phyloP scores from a whole-genome alignment of 2,329 filamentous ascomycete genomes.

The Colletotrichum paranaense region DNA sequence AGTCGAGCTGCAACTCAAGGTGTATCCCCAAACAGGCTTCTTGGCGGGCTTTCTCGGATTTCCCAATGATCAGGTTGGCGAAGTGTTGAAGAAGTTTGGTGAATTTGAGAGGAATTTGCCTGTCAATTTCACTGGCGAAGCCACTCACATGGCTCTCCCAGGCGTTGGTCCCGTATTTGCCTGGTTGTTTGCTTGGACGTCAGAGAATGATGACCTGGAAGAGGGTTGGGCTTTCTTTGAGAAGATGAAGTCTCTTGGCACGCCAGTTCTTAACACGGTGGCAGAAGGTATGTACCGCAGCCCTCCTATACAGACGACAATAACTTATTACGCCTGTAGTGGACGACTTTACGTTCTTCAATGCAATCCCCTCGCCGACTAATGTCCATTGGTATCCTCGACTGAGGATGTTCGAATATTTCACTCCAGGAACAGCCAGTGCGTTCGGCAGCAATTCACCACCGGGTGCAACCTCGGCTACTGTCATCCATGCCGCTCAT shows the following conservation, averaged over 20 bases:
- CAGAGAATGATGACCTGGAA: constrained; percentile 11
- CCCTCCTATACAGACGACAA: not conserved
- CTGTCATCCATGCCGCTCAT: constrained; percentile 21
- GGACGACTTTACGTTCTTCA: constrained; percentile 24
- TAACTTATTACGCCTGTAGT: not conserved
- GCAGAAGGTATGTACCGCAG: not conserved
- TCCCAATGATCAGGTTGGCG: constrained; percentile 41
- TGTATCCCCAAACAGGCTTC: constrained; percentile 44
- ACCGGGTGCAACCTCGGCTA: constrained; percentile 3
- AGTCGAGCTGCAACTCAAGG: constrained; percentile 51
- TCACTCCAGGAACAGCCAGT: not conserved
- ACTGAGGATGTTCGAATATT: constrained; percentile 1
- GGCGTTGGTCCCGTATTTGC: constrained; percentile 17
- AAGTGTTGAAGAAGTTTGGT: constrained; percentile 5
- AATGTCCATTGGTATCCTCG: constrained; percentile 3
- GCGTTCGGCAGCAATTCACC: constrained; percentile 2
- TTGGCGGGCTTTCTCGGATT: constrained; percentile 22
- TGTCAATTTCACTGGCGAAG: constrained; percentile 31
- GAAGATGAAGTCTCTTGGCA: constrained; percentile 24
- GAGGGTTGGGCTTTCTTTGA: constrained; percentile 19
- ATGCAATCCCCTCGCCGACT: not conserved
- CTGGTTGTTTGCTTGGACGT: constrained; percentile 25
- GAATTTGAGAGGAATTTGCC: constrained; percentile 41
- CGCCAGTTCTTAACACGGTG: constrained; percentile 15
- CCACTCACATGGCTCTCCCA: constrained; percentile 7